These are phyloP conservation scores for Irpex sp. DNA, from an alignment of 1,284 basidiomycete genomes.

Conservation along the genomic window DNA sequence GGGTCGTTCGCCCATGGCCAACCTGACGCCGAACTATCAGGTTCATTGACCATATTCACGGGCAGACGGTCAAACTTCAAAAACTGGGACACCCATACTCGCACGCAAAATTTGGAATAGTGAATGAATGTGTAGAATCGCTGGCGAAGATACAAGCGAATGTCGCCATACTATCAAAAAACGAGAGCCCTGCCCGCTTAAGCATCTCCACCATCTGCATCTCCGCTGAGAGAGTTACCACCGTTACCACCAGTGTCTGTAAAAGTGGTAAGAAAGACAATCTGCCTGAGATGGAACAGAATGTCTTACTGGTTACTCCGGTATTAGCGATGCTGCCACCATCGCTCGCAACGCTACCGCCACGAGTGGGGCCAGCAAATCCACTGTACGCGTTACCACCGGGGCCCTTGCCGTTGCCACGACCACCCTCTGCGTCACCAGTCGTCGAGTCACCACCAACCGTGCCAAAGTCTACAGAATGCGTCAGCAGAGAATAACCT, in stretches of 20 bases:
- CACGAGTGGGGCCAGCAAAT: slow-evolving; percentile 14
- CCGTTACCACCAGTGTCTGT: slow-evolving; percentile 10
- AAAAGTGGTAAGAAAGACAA: neutral
- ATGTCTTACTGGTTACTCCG: neutral
- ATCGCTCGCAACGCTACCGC: slow-evolving; percentile 15
- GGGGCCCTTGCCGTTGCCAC: slow-evolving; percentile 12
- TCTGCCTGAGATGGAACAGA: neutral
- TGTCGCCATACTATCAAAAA: neutral
- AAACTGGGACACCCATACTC: neutral
- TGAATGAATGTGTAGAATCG: slow-evolving; percentile 3
- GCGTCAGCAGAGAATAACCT: neutral
- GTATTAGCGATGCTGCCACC: slow-evolving; percentile 9
- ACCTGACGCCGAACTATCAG: too few species aligned
- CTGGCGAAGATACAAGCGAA: neutral
- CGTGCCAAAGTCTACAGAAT: slow-evolving; percentile 1
- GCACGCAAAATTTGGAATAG: neutral
- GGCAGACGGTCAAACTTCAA: neutral
- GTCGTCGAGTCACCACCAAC: slow-evolving; percentile 14
- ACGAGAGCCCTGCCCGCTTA: neutral
- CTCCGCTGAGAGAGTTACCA: slow-evolving; percentile 11
- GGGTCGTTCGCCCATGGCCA: too few species aligned
- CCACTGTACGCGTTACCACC: slow-evolving; percentile 20
- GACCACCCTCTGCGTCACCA: slow-evolving; percentile 16
- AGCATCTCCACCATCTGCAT: slow-evolving; percentile 13
- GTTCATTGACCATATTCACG: too few species aligned